Percentiles rank a stretch among this genome's conserved stretches.
Conservation (phyloP, 768 basidiomycete species). For the Termitomyces sp. region DNA sequence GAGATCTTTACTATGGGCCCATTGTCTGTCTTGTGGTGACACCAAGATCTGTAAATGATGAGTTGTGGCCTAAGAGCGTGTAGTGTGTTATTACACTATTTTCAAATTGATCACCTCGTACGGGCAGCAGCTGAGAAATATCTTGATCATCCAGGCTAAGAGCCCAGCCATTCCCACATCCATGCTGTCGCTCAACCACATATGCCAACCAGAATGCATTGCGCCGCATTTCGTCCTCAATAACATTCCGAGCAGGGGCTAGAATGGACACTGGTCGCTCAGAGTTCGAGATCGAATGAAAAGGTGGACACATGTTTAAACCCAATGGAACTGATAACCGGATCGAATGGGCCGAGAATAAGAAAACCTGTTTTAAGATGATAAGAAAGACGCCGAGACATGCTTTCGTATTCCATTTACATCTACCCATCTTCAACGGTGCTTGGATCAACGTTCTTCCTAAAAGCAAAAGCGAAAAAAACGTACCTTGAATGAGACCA, state of each 20-base stretch:
- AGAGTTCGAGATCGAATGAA: constrained; percentile 58
- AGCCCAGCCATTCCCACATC: constrained; percentile 68
- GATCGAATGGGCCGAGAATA: constrained; percentile 50
- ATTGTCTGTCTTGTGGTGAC: constrained; percentile 51
- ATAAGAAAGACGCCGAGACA: constrained; percentile 4
- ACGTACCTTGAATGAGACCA: constrained; percentile 65
- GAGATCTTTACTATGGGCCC: constrained; percentile 57
- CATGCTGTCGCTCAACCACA: constrained; percentile 59
- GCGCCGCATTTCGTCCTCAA: constrained; percentile 67
- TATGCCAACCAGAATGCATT: constrained; percentile 76
- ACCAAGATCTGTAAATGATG: constrained; percentile 34
- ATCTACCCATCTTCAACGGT: constrained; percentile 59
- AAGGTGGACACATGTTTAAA: constrained; percentile 62
- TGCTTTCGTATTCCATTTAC: constrained; percentile 27
- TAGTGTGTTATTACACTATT: constrained; percentile 43
- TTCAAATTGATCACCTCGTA: constrained; percentile 54
- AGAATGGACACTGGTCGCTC: constrained; percentile 55
- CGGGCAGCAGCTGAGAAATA: constrained; percentile 64
- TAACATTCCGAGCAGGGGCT: constrained; percentile 48
- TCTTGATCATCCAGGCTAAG: constrained; percentile 68
- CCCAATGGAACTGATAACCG: constrained; percentile 61
- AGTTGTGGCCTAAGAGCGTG: neutral
- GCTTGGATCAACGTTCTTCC: constrained; percentile 7
- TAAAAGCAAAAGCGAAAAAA: neutral
- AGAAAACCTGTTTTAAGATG: constrained; percentile 44